Evolutionary conservation across 495 filamentous ascomycete species (phyloP).

Genomic region (Penicillium paxilli): DNA sequence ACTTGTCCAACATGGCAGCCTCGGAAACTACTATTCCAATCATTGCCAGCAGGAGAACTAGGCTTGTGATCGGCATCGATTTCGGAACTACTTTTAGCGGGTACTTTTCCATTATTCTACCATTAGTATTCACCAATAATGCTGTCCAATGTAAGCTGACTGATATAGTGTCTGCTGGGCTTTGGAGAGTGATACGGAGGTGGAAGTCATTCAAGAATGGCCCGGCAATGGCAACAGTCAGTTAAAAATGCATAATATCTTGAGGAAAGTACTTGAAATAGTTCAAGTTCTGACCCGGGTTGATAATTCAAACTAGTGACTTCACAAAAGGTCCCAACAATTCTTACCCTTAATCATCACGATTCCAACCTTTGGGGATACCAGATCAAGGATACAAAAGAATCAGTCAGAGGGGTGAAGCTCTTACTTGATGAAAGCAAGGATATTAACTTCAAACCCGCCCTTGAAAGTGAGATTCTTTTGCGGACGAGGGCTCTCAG

Average conservation of each 20-base stretch:
- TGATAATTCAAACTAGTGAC: conserved; percentile 14
- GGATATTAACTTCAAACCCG: conserved; percentile 12
- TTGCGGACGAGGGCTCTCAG: conserved; percentile 26
- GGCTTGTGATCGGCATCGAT: conserved; percentile 40
- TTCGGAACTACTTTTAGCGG: conserved; percentile 49
- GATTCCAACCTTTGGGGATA: conserved; percentile 42
- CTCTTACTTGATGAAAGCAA: conserved; percentile 34
- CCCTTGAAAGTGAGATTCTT: conserved; percentile 12
- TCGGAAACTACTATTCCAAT: too few relatives aligned
- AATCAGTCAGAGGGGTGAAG: conserved; percentile 38
- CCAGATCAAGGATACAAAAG: conserved; percentile 26
- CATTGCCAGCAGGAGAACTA: neutral
- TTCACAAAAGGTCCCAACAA: conserved; percentile 50
- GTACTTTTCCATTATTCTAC: conserved; percentile 16
- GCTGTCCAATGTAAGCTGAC: conserved; percentile 15
- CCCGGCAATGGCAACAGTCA: conserved; percentile 27
- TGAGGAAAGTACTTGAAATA: too few relatives aligned
- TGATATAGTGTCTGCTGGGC: conserved; percentile 22
- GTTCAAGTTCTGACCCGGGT: neutral
- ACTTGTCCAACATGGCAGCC: too few relatives aligned
- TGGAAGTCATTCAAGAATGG: conserved; percentile 39
- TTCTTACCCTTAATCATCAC: conserved; percentile 35
- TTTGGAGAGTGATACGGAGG: conserved; percentile 16
- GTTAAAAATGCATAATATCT: too few relatives aligned
- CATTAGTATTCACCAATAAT: conserved; percentile 13